Conservation (phyloP, 441 rosid genomes). For the Mallotus repandus region DNA sequence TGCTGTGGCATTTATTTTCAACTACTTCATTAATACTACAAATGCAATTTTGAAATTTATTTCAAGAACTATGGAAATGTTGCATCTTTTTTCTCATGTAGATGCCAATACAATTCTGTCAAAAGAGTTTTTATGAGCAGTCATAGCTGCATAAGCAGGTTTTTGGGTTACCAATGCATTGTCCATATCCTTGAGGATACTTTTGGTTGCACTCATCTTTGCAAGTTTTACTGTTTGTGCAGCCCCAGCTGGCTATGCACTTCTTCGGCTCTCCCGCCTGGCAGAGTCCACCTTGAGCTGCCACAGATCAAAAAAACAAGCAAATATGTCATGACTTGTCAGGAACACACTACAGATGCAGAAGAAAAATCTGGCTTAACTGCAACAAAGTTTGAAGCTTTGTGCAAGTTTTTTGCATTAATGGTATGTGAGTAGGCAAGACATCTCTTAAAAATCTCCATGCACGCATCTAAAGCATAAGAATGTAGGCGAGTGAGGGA, state of each 20-base stretch:
- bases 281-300: slow-evolving; percentile 18
- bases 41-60: too few relatives aligned
- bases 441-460: too few relatives aligned
- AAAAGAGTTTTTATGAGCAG: neutral
- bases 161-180: slow-evolving; percentile 15
- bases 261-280: neutral
- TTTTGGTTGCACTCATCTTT: slow-evolving; percentile 19
- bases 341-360: neutral
- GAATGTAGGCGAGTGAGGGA: too few relatives aligned
- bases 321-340: neutral
- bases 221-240: slow-evolving; percentile 12
- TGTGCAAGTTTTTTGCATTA: neutral
- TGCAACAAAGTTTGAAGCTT: neutral
- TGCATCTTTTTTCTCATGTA: too few relatives aligned
- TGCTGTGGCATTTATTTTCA: too few relatives aligned
- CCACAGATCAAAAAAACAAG: neutral
- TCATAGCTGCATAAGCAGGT: slow-evolving; percentile 22
- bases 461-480: too few relatives aligned
- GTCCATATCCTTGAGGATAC: slow-evolving; percentile 10
- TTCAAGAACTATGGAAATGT: too few relatives aligned
- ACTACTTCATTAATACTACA: too few relatives aligned
- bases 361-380: too few relatives aligned
- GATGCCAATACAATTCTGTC: too few relatives aligned
- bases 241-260: slow-evolving; percentile 19
- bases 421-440: too few relatives aligned